Evolutionary conservation across 2,329 filamentous ascomycete species (phyloP).

Genomic region (Curvularia eragrostidis): DNA sequence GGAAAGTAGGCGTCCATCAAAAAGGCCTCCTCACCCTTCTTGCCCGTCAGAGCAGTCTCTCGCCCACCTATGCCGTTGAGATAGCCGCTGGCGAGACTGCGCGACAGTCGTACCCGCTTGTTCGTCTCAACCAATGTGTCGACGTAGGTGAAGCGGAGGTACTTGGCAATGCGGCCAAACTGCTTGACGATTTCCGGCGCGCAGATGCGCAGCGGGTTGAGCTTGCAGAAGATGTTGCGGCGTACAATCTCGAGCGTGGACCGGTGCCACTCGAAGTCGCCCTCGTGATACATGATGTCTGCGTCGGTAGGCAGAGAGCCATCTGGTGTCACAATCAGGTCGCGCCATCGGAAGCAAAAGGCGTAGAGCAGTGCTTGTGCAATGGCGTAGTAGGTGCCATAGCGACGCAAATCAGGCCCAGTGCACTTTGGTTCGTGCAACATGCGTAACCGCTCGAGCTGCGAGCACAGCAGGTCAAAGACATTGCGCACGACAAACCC

Average conservation of each 20-base stretch:
- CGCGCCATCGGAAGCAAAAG: slow-evolving; percentile 97
- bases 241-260: slow-evolving; percentile 76
- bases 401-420: slow-evolving; percentile 84
- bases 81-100: slow-evolving; percentile 67
- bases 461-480: slow-evolving; percentile 77
- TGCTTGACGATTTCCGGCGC: slow-evolving; percentile 88
- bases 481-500: slow-evolving; percentile 79
- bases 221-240: slow-evolving; percentile 80
- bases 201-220: slow-evolving; percentile 96
- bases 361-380: slow-evolving; percentile 92
- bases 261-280: slow-evolving; percentile 79
- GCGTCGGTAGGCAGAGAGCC: slow-evolving; percentile 51
- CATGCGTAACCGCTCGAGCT: slow-evolving; percentile 76
- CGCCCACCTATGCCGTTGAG: slow-evolving; percentile 55
- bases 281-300: slow-evolving; percentile 67
- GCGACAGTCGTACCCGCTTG: slow-evolving; percentile 82
- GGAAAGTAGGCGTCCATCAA: slow-evolving; percentile 95
- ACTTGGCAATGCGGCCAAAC: slow-evolving; percentile 85
- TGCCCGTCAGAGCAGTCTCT: slow-evolving; percentile 59
- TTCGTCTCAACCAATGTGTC: slow-evolving; percentile 89
- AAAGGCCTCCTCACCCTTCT: slow-evolving; percentile 76
- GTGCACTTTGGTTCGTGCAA: slow-evolving; percentile 76
- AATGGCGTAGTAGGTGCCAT: slow-evolving; percentile 83
- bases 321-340: slow-evolving; percentile 71
- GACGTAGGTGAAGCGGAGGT: slow-evolving; percentile 87